Evolutionary conservation across 2,329 filamentous ascomycete species (phyloP).

Genomic region (Hypoxylon sp.): DNA sequence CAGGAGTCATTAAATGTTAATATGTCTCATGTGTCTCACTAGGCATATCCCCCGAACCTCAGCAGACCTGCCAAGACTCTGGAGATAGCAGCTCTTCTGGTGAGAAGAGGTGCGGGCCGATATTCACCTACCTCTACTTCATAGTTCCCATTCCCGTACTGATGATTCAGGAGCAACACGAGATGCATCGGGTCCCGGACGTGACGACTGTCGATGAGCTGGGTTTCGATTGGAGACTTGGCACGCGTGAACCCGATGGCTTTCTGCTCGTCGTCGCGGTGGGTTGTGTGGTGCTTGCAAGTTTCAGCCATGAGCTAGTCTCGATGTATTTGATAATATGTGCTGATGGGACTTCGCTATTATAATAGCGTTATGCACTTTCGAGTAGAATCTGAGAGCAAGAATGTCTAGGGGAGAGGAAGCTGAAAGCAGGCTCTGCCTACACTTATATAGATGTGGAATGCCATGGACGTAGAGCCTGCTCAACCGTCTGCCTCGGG

Average conservation of each 20-base stretch:
- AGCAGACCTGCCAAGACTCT: neutral
- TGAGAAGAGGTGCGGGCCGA: neutral
- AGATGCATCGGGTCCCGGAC: constrained; percentile 24
- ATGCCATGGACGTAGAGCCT: neutral
- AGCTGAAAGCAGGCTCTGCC: neutral
- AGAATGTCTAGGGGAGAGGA: neutral
- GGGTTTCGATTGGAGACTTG: constrained; percentile 13
- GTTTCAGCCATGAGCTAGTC: constrained; percentile 4
- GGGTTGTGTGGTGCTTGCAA: neutral
- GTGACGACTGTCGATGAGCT: constrained; percentile 29
- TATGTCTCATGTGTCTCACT: neutral
- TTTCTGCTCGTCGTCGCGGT: neutral
- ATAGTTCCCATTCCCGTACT: constrained; percentile 30
- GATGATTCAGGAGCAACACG: constrained; percentile 16
- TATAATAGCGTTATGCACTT: neutral
- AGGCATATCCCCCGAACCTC: neutral
- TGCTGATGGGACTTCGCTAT: neutral
- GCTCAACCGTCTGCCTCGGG: constrained; percentile 1
- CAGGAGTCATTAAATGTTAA: neutral
- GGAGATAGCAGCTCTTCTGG: neutral
- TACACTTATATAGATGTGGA: neutral
- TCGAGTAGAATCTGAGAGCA: neutral
- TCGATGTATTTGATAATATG: neutral
- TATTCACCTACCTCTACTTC: constrained; percentile 21
- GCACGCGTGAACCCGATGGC: neutral